phyloP scores from a whole-genome alignment of 2,329 filamentous ascomycete genomes.

The Torrubiellomyces zombiae region DNA sequence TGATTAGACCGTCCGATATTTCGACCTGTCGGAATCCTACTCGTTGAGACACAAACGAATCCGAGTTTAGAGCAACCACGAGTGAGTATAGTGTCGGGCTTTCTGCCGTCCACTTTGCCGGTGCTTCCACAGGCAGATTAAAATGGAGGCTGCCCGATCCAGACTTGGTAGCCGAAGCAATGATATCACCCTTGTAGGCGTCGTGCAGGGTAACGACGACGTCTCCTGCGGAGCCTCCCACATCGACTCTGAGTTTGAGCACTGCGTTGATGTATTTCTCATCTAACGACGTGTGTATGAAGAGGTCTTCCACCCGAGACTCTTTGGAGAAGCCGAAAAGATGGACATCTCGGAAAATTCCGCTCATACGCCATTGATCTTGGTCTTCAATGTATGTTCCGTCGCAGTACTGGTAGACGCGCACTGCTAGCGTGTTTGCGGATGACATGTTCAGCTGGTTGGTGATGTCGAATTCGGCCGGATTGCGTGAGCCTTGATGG shows the following conservation, averaged over 20 bases:
- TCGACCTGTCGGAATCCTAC: slow-evolving; percentile 50
- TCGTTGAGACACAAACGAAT: too few relatives aligned
- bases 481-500: slow-evolving; percentile 48
- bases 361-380: slow-evolving; percentile 50
- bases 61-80: too few relatives aligned
- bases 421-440: slow-evolving; percentile 38
- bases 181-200: too few relatives aligned
- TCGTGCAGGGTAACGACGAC: too few relatives aligned
- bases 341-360: slow-evolving; percentile 52
- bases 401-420: slow-evolving; percentile 51
- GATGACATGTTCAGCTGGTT: slow-evolving; percentile 21
- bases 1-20: slow-evolving; percentile 39
- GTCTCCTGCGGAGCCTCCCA: too few relatives aligned
- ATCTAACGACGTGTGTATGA: slow-evolving; percentile 37
- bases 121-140: too few relatives aligned
- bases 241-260: slow-evolving; percentile 29
- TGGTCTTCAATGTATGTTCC: slow-evolving; percentile 52
- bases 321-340: slow-evolving; percentile 36
- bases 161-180: slow-evolving; percentile 11
- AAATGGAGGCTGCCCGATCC: slow-evolving; percentile 11
- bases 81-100: slow-evolving; percentile 19
- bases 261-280: slow-evolving; percentile 29
- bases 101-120: too few relatives aligned
- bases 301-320: slow-evolving; percentile 37
- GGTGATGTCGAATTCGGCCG: slow-evolving; percentile 51